A percentile compares a stretch with the other conserved stretches of the same genome.
Conservation (phyloP, 257 asterid genomes). For the Capsicum pubescens region DNA sequence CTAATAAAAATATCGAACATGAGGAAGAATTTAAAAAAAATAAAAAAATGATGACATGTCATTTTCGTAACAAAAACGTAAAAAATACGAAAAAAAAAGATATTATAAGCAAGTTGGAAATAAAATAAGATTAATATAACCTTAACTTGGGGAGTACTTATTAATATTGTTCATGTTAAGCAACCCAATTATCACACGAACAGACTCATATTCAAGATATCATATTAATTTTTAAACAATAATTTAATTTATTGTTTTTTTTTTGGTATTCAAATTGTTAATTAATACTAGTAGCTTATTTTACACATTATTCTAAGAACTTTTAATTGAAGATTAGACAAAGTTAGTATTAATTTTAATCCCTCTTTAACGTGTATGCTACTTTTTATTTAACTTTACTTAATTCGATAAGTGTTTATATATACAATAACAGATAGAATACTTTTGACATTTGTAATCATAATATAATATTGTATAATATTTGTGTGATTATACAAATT, state of each 20-base stretch:
- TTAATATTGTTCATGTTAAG: background rate
- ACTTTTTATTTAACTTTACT: too few relatives aligned
- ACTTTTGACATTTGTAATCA: background rate
- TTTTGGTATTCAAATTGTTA: background rate
- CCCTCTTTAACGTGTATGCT: background rate
- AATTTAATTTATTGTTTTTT: background rate
- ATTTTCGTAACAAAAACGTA: background rate
- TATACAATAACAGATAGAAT: too few relatives aligned
- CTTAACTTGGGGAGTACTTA: background rate
- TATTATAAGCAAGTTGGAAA: background rate
- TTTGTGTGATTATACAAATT: background rate
- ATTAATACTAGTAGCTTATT: background rate
- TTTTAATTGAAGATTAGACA: background rate
- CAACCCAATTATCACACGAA: background rate
- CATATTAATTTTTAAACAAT: too few relatives aligned
- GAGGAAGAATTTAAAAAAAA: background rate
- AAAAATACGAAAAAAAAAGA: background rate
- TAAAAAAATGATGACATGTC: background rate
- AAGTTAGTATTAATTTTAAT: background rate
- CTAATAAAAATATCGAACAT: too few relatives aligned
- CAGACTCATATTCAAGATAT: too few relatives aligned
- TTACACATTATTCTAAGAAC: background rate
- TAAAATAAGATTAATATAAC: constrained; percentile 7
- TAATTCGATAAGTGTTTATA: background rate
- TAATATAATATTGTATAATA: background rate